Evolutionary conservation across 106 monocot species (phyloP), one percentile per base, ranked within the genome.

Genomic region (Dioscorea dumetorum): DNA sequence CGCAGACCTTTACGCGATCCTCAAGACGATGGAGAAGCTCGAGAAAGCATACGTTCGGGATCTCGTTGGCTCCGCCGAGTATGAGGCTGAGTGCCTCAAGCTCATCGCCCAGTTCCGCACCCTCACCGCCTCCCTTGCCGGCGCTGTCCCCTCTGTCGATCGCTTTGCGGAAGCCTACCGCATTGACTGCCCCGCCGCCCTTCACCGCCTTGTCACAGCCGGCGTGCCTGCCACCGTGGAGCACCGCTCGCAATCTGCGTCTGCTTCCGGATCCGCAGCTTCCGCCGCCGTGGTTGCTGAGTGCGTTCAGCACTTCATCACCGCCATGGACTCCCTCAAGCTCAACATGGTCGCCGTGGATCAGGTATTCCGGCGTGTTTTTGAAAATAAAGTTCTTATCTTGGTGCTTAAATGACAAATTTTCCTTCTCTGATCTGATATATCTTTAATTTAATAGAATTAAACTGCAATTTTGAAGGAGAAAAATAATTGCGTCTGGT

Each of bases 41-140:
- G 91, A 95, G 81, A 88, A 88, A 63, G 83, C 91, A 5, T 95
- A 91, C 86, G 88, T 95, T 51, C 88, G 91, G 23, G 95, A 95
- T 66, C 91, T 95, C 61, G 88, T 95, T 63, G 68, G 90, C 60
- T 85, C 94, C 35, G 64, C 88, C 58, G 83, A 83, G 19, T 95
- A 95, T 81, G 95, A 95, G 71, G 13, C 91, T 49, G 91, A 95
- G 79, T 95, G 91, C 79, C 75, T 85, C 28, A 91, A 91, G 78
- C 88, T 95, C 72, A 88, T 95, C 69, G 81, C 86, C 54, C 90
- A 94, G 72, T 84, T 85, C 71, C 75, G 78, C 53, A 85, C 90
- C 60, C 90, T 94, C 11, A 77, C 82, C 23, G 74, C 84, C 28
- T 80, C 87, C 70, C 90, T 94, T 72, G 76, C 77, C 51, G 81